A percentile compares a stretch with the other conserved stretches of the same genome.
Conservation (phyloP, 192 early-diverging fungal genomes). For the Backusella tuberculispora region DNA sequence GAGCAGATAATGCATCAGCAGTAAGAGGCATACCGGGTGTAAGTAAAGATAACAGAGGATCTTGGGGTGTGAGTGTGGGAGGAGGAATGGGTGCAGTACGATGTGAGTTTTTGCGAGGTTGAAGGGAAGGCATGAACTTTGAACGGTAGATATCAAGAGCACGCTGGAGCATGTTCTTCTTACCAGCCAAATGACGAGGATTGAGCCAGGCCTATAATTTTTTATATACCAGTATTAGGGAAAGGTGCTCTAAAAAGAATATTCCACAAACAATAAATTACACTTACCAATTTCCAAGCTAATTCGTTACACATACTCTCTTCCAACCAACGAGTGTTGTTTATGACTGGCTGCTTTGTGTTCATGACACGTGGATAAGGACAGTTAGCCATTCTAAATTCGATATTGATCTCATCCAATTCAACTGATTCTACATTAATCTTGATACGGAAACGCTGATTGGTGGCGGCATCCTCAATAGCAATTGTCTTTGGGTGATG, state of each 20-base stretch:
- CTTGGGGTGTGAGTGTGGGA: constrained; percentile 2
- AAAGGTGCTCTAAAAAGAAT: neutral
- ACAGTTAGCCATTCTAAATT: constrained; percentile 37
- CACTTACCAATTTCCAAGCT: constrained; percentile 42
- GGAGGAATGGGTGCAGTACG: constrained; percentile 26
- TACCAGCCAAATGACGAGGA: constrained; percentile 34
- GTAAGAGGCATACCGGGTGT: constrained; percentile 24
- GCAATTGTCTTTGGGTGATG: constrained; percentile 34
- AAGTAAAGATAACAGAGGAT: neutral
- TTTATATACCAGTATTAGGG: neutral
- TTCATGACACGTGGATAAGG: constrained; percentile 29
- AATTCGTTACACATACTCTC: constrained; percentile 35
- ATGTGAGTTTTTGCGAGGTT: constrained; percentile 24
- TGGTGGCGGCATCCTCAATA: constrained; percentile 24
- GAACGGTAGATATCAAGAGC: constrained; percentile 41
- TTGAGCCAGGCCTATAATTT: constrained; percentile 25
- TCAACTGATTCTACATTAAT: constrained; percentile 34
- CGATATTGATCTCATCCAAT: constrained; percentile 31
- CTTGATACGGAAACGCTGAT: constrained; percentile 30
- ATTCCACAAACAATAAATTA: constrained; percentile 17
- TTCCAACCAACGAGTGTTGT: constrained; percentile 23
- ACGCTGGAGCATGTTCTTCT: constrained; percentile 40
- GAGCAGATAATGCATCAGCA: constrained; percentile 22
- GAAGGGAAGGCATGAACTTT: constrained; percentile 28
- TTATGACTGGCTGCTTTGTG: neutral